Base-by-base conservation (phyloP, 257 asterid species). In the Solanum habrochaites region DNA sequence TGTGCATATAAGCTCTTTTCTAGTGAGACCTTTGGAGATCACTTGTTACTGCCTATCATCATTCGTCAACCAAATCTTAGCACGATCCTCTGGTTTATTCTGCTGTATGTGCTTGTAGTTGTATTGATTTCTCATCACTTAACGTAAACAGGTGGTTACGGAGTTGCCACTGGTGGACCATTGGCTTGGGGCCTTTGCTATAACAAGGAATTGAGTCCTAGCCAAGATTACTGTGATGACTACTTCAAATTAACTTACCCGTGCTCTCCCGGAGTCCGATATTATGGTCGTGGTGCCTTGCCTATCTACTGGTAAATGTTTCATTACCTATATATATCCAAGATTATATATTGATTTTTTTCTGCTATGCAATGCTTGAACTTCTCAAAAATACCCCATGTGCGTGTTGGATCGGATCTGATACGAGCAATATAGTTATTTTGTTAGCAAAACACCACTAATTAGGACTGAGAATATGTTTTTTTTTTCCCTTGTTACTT, bases 151-250 rank as follows among this genome's bases (percentile, higher is more conserved):
- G 99, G 99, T 88, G 99, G 98, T 88, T 92, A 94, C 82, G 95
- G 95, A 60, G 98, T 94, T n/a, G 96, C 98, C 15, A 94, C 98
- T 0, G 98, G 99, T 4, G 98, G 99, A 85, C 99, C 98, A 7
- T 87, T 91, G 82, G 98, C 98, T 29, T 95, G 98, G 98, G 99
- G 99, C 47, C 93, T 95, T 13, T 95, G 98, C 89, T 97, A 94
- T 89, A 95, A 93, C 87, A 90, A 86, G 83, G 92, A 91, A 87
- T 39, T 91, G 91, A 91, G 93, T 88, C 93, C 93, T 67, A 89
- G 83, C 49, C 90, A 87, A 40, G 85, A 72, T 58, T 90, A 87
- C 85, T 91, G 93, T 82, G 88, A 89, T 73, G 93, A 91, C 12
- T 89, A 66, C 85, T 90, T 37, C 90, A 90, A 89, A 67, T 86